Conservation (phyloP, 805 yeast species). For the Candida suzukii region DNA sequence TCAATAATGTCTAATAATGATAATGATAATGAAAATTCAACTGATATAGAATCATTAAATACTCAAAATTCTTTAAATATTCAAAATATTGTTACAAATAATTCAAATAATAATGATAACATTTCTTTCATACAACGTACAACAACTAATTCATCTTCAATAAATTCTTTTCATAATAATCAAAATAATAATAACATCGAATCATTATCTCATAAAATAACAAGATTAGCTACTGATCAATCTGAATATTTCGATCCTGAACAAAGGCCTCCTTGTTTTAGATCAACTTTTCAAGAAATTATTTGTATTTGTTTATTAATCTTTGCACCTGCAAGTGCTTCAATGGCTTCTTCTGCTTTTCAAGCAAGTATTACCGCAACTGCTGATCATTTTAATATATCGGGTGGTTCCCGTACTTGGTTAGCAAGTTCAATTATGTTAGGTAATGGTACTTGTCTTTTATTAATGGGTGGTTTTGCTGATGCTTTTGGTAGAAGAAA, state of each 20-base stretch:
- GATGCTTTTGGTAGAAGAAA: conserved; percentile 39
- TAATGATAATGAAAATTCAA: too few species aligned
- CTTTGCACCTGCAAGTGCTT: conserved; percentile 34
- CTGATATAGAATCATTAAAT: too few species aligned
- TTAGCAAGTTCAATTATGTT: conserved; percentile 31
- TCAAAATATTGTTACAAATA: too few species aligned
- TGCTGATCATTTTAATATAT: conserved; percentile 26
- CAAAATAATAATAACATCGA: not conserved
- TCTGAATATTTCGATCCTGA: conserved; percentile 19
- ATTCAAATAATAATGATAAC: not conserved
- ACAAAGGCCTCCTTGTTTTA: conserved; percentile 32
- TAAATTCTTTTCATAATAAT: too few species aligned
- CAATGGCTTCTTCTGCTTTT: conserved; percentile 29
- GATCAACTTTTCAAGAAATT: conserved; percentile 25
- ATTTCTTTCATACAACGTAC: not conserved
- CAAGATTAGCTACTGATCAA: not conserved
- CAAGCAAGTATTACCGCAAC: conserved; percentile 30
- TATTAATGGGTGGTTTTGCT: conserved; percentile 38
- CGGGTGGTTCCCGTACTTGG: conserved; percentile 40
- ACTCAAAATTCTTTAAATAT: too few species aligned
- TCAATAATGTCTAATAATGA: too few species aligned
- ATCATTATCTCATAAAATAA: not conserved
- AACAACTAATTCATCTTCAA: too few species aligned
- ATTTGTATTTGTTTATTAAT: conserved; percentile 26
- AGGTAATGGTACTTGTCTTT: conserved; percentile 36